Evolutionary conservation across 2,329 filamentous ascomycete genomes (phyloP), one percentile per base, ranked within the genome.

Genomic region (Fusarium graminum): DNA sequence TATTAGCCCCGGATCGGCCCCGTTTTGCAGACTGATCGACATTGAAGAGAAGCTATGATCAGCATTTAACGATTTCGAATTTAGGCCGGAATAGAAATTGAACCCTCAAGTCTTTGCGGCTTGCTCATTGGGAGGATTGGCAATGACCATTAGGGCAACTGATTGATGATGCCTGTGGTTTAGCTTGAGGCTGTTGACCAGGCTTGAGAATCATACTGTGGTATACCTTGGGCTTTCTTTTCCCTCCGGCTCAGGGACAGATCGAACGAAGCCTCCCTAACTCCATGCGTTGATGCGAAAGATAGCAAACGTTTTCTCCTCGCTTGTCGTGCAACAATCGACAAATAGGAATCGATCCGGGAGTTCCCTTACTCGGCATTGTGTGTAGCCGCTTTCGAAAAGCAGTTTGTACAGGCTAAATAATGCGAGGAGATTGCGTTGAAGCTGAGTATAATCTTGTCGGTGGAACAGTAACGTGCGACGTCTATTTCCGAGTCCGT

Each of bases 11-110:
- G 47, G 54, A 49, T 43, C 42, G 40, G 52, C 45, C 49, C 49
- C 44, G 28, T 65, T 52, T 52, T 59, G 56, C 53, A 69, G 65
- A 17, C 34, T 49, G 69, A 72, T 72, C 67, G 59, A 34, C 65
- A 69, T 44, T 41, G 44, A 32, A 45, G 52, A 42, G 29, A 53
- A 40, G 42, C 10, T 40, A 30, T n/a, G 51, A 46, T 44, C 13
- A 42, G 41, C 25, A 52, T 44, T 43, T 44, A 29, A 47, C 40
- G 32, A 30, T 60, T 67, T 59, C 32, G 41, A 55, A 30, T 19
- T 52, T 57, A 39, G 39, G 50, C 59, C 53, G 58, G 63, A 52
- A 68, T 68, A 57, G 56, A 53, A 63, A 34, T 65, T 22, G 49
- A 52, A 51, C n/a, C 52, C 46, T 41, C n/a, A 16, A n/a, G 16